Base-by-base conservation (phyloP, 208 protist species). In the Trypanosoma melophagium region DNA sequence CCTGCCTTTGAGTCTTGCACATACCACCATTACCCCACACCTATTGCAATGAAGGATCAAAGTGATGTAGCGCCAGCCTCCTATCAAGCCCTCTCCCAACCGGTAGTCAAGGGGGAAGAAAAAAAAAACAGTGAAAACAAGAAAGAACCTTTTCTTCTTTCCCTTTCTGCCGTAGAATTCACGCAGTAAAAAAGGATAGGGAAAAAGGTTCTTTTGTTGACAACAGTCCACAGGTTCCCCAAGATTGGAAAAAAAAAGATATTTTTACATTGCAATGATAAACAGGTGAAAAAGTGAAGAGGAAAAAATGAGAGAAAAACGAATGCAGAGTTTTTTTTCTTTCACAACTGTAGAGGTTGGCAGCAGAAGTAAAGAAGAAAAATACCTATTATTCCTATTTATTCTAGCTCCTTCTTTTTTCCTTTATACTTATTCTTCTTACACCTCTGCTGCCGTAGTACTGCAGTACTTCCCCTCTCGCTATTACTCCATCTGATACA, bases 161-260 rank as follows among this genome's bases (percentile, higher is more conserved):
- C 42, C 42, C 10, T 47, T 47, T 24, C 45, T n/a, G 59, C 5
- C 31, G 55, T 8, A 10, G 2, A 35, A 1, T 38, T 22, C 10
- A 28, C 4, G n/a, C 21, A 69, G 38, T 22, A 69, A 38, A 21
- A 60, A 55, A 62, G 63, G 21, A 47, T 35, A 35, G 5, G 28
- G 5, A 35, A 35, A 35, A 35, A 35, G 28, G 1, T 35, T 0
- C 45, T 44, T 0, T 58, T 44, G 4, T 53, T 17, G 42, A 47
- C 41, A 59, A 59, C 19, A 51, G 16, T 25, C 28, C 45, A 59
- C 25, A 53, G 25, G 16, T 16, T 53, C 59, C 49, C 14, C 49
- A 69, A 41, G 7, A 53, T 16, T 60, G 54, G 28, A 41, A 66
- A 71, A 71, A 55, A 57, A 70, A n/a, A 60, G 47, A 61, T 69